Conservation (phyloP, 352 stramenopile species). For the Albugo laibachii region DNA sequence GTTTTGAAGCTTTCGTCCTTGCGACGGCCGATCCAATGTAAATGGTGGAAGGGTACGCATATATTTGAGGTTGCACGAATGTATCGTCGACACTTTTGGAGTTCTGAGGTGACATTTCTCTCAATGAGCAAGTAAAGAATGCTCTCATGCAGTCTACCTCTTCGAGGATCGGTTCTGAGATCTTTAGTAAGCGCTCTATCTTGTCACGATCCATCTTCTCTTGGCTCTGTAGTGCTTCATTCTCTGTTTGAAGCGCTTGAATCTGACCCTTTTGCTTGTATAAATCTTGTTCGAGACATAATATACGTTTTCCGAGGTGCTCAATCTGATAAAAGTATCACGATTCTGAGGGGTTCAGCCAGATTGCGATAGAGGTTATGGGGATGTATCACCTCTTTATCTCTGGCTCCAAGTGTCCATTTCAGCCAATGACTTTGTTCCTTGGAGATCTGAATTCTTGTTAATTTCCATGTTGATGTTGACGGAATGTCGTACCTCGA, state of each 20-base stretch:
- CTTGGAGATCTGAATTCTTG: slow-evolving; percentile 31
- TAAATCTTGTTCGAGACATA: slow-evolving; percentile 26
- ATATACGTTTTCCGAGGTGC: slow-evolving; percentile 35
- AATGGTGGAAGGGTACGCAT: slow-evolving; percentile 53
- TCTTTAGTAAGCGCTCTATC: slow-evolving; percentile 59
- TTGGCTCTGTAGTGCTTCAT: slow-evolving; percentile 45
- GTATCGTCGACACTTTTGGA: slow-evolving; percentile 29
- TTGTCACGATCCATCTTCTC: slow-evolving; percentile 53
- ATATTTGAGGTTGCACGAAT: slow-evolving; percentile 14
- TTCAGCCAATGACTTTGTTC: slow-evolving; percentile 51
- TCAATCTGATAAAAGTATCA: slow-evolving; percentile 15
- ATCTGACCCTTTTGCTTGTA: slow-evolving; percentile 43
- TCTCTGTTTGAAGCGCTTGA: slow-evolving; percentile 39
- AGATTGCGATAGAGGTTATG: too few species aligned
- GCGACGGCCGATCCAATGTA: slow-evolving; percentile 39
- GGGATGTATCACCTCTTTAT: slow-evolving; percentile 26
- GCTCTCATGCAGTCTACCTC: slow-evolving; percentile 13
- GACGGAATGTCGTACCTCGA: slow-evolving; percentile 21
- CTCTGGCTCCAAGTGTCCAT: slow-evolving; percentile 42
- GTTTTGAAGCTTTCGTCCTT: slow-evolving; percentile 1
- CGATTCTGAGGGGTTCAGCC: background rate
- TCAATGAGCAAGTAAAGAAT: background rate
- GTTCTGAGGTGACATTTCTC: slow-evolving; percentile 45
- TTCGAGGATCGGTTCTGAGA: slow-evolving; percentile 67
- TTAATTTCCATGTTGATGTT: slow-evolving; percentile 1